These are phyloP conservation scores for Russula olivacea DNA, from an alignment of 768 basidiomycete genomes.

Conservation along the genomic window DNA sequence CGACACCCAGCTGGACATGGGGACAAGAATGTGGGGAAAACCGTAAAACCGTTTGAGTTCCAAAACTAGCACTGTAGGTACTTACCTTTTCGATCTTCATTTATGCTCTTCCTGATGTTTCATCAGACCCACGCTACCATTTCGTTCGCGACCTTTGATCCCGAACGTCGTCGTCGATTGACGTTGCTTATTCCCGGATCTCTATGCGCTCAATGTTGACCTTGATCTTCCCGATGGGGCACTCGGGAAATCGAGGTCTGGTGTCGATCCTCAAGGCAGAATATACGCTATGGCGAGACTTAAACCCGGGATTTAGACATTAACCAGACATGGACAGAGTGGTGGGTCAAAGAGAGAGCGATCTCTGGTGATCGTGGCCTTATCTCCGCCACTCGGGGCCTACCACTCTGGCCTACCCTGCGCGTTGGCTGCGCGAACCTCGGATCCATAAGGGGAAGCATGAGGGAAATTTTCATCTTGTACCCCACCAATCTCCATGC, in stretches of 20 bases:
- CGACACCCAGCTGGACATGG: slow-evolving; percentile 49
- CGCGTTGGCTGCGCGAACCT: not conserved
- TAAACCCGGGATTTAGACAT: slow-evolving; percentile 54
- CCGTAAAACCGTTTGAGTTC: slow-evolving; percentile 50
- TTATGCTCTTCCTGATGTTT: not conserved
- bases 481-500: not conserved
- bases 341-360: slow-evolving; percentile 44
- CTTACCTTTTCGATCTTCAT: not conserved
- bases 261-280: slow-evolving; percentile 21
- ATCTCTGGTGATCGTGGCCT: slow-evolving; percentile 40
- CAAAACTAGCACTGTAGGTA: slow-evolving; percentile 46
- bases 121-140: slow-evolving; percentile 42
- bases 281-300: slow-evolving; percentile 33
- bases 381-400: not conserved
- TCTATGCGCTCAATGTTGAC: slow-evolving; percentile 52
- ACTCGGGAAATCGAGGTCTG: slow-evolving; percentile 33
- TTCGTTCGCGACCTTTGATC: slow-evolving; percentile 47
- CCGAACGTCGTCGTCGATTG: slow-evolving; percentile 57
- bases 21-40: slow-evolving; percentile 39
- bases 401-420: not conserved
- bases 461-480: not conserved
- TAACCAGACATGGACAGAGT: slow-evolving; percentile 51
- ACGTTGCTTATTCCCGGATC: slow-evolving; percentile 43
- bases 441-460: not conserved
- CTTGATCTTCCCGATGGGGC: slow-evolving; percentile 50